Percentiles rank a stretch among this genome's conserved stretches.
These are phyloP conservation scores for Amanita rimosa DNA, from an alignment of 768 basidiomycete species.

Conservation along the genomic window DNA sequence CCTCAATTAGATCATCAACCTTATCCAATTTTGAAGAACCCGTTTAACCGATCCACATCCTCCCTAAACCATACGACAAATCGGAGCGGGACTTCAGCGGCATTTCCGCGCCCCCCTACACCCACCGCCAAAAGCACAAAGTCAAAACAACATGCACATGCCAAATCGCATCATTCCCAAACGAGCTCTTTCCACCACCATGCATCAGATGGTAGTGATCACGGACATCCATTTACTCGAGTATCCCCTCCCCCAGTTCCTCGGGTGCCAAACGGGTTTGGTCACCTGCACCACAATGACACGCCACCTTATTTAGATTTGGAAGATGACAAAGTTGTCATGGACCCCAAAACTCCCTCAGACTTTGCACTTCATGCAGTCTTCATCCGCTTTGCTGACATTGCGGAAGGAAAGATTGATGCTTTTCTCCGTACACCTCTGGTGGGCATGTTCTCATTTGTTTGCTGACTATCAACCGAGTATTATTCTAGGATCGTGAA, in stretches of 20 bases:
- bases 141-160: constrained; percentile 44
- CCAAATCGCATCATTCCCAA: constrained; percentile 71
- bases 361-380: constrained; percentile 85
- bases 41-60: constrained; percentile 74
- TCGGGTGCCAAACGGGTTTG: constrained; percentile 55
- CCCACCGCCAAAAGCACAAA: constrained; percentile 40
- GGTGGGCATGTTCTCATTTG: constrained; percentile 32
- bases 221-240: constrained; percentile 35
- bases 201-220: constrained; percentile 59
- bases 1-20: constrained; percentile 57
- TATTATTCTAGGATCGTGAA: constrained; percentile 47
- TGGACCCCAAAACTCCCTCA: constrained; percentile 72
- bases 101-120: constrained; percentile 49
- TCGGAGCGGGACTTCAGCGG: constrained; percentile 33
- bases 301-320: constrained; percentile 39
- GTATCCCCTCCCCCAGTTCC: constrained; percentile 73
- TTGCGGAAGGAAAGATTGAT: constrained; percentile 74
- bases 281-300: constrained; percentile 35
- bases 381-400: constrained; percentile 76
- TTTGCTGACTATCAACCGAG: not conserved
- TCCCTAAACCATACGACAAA: constrained; percentile 44
- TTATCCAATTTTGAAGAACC: constrained; percentile 68
- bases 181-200: constrained; percentile 62
- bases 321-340: constrained; percentile 56
- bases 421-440: constrained; percentile 55